A percentile compares a stretch with the other conserved stretches of the same genome.
Evolutionary conservation across 169 alveolate genomes (phyloP).

Genomic region (Plasmodium berghei): DNA sequence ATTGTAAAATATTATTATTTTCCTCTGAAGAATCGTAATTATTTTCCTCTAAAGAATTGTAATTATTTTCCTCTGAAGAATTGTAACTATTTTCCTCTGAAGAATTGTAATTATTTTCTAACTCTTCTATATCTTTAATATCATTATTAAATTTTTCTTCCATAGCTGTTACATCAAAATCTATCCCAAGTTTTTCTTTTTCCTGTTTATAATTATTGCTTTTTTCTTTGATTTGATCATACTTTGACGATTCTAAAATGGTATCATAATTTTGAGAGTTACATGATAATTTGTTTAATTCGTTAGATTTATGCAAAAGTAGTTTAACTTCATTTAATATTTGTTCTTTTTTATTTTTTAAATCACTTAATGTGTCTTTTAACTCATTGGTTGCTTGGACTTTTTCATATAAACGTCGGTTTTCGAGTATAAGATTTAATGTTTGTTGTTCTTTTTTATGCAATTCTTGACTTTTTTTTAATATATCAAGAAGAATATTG

Average conservation of each 20-base stretch:
- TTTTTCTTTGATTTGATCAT: neutral
- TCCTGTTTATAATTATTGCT: neutral
- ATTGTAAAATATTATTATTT: no score
- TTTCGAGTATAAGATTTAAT: neutral
- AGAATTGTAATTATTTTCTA: no score
- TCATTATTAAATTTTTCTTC: no score
- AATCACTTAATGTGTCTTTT: neutral
- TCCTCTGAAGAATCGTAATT: no score
- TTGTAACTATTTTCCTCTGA: no score
- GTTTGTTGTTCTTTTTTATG: neutral
- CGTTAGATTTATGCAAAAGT: no score
- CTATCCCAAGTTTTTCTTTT: neutral
- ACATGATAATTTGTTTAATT: neutral
- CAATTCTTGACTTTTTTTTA: neutral
- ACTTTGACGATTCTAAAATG: neutral
- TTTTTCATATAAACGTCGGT: neutral
- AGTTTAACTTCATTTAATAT: no score
- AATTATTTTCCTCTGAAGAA: no score
- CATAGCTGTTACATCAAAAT: no score
- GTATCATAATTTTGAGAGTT: neutral
- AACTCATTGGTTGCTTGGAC: neutral
- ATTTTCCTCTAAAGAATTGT: no score
- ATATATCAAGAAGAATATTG: neutral
- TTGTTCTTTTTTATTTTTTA: no score
- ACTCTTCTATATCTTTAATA: no score